Percentiles rank a stretch among this genome's conserved stretches.
Evolutionary conservation across 805 yeast species (phyloP).

Genomic region (Kockiozyma suomiensis): DNA sequence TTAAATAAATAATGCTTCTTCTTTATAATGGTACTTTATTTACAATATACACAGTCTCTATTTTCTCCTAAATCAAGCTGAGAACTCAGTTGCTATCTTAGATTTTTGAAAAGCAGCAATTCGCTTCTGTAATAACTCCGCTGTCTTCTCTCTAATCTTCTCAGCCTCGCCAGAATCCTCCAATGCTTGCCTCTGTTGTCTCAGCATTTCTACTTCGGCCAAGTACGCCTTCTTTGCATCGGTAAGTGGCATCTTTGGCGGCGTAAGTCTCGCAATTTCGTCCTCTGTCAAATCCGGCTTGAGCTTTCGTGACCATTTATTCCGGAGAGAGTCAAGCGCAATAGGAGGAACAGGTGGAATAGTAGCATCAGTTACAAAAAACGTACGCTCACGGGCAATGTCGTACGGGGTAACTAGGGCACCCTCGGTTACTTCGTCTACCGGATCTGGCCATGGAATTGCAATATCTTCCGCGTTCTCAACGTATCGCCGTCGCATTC

Average conservation of each 20-base stretch:
- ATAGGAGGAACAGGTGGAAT: conserved; percentile 69
- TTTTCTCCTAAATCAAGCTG: background rate
- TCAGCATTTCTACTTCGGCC: conserved; percentile 6
- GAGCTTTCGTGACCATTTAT: conserved; percentile 69
- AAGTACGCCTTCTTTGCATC: conserved; percentile 15
- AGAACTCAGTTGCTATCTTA: background rate
- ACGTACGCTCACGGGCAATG: conserved; percentile 62
- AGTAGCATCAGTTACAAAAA: conserved; percentile 66
- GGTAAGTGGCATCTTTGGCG: conserved; percentile 32
- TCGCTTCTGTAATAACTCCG: conserved; percentile 1
- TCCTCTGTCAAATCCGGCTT: conserved; percentile 36
- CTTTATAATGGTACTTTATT: background rate
- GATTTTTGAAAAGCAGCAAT: background rate
- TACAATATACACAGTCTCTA: background rate
- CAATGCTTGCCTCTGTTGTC: background rate
- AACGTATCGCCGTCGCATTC: conserved; percentile 78
- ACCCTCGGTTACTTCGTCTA: conserved; percentile 49
- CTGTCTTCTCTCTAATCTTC: conserved; percentile 11
- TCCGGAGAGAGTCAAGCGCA: conserved; percentile 69
- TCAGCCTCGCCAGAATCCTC: conserved; percentile 13
- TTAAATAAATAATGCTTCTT: background rate
- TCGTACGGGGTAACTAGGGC: conserved; percentile 17
- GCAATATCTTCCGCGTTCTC: conserved; percentile 66
- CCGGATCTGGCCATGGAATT: conserved; percentile 85
- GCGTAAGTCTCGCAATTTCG: conserved; percentile 26